Percentiles rank a stretch among this genome's conserved stretches.
Conservation (phyloP, 1,139 yeast genomes). For the Zygotorulaspora mrakii region DNA sequence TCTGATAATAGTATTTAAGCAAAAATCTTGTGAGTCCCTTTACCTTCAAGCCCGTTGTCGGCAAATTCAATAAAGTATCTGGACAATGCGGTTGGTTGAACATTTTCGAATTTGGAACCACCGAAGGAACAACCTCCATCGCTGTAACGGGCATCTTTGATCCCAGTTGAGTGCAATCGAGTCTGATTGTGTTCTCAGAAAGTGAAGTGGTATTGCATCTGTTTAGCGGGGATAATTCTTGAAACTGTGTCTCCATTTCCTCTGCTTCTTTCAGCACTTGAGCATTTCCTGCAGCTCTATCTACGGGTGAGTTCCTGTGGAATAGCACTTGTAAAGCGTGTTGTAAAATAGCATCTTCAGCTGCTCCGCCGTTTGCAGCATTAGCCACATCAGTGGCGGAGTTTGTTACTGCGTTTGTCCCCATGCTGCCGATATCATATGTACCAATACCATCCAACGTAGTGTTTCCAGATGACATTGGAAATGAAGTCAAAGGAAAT, state of each 20-base stretch:
- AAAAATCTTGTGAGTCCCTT: conserved; percentile 67
- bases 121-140: conserved; percentile 31
- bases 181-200: conserved; percentile 12
- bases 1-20: conserved; percentile 68
- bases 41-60: conserved; percentile 58
- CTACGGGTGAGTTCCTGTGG: conserved; percentile 13
- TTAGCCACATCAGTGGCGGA: neutral
- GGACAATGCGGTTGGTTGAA: conserved; percentile 46
- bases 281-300: neutral
- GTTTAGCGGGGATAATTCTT: neutral
- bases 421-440: neutral
- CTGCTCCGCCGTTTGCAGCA: neutral
- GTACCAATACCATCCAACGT: conserved; percentile 8
- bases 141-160: conserved; percentile 41
- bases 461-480: conserved; percentile 5
- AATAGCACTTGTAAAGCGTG: conserved; percentile 16
- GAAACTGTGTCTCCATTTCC: neutral
- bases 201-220: conserved; percentile 3
- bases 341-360: conserved; percentile 8
- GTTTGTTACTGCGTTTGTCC: neutral
- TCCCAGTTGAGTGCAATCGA: conserved; percentile 20
- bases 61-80: conserved; percentile 49
- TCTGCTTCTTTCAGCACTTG: neutral
- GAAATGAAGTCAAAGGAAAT: conserved; percentile 14
- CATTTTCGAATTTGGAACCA: conserved; percentile 22